phyloP scores from a whole-genome alignment of 768 basidiomycete species.

The Mycena maculata region DNA sequence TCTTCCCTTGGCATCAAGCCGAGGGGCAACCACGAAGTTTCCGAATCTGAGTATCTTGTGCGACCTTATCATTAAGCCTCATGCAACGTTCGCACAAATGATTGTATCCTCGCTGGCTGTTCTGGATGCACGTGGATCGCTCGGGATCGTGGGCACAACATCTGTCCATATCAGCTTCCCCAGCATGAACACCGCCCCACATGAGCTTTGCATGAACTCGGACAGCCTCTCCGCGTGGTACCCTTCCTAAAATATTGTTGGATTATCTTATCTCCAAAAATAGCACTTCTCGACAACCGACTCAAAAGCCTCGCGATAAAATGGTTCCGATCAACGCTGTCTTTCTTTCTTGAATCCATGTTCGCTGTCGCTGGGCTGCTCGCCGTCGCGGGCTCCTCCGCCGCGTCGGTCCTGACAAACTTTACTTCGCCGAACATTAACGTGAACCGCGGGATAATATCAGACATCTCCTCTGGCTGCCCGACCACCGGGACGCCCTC shows the following conservation, averaged over 20 bases:
- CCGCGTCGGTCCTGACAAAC: slow-evolving; percentile 1
- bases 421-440: slow-evolving; percentile 4
- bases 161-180: too few relatives aligned
- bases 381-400: slow-evolving; percentile 13
- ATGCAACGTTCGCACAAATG: too few relatives aligned
- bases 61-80: too few relatives aligned
- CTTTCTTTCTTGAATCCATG: slow-evolving; percentile 2
- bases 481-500: slow-evolving; percentile 22
- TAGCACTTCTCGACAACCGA: slow-evolving; percentile 21
- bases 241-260: background rate
- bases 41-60: too few relatives aligned
- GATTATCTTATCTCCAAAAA: slow-evolving; percentile 12
- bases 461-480: slow-evolving; percentile 30
- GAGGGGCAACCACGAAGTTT: too few relatives aligned
- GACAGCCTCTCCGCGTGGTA: slow-evolving; percentile 1
- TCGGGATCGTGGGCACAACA: too few relatives aligned
- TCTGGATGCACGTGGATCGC: too few relatives aligned
- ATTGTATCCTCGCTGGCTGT: too few relatives aligned
- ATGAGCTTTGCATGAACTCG: background rate
- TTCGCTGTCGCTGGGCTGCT: slow-evolving; percentile 14
- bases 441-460: slow-evolving; percentile 7
- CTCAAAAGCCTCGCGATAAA: background rate
- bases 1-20: too few relatives aligned
- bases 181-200: too few relatives aligned
- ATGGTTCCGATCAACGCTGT: background rate